phyloP scores from a whole-genome alignment of 2,329 filamentous ascomycete genomes.

The Paramyrothecium sp. region DNA sequence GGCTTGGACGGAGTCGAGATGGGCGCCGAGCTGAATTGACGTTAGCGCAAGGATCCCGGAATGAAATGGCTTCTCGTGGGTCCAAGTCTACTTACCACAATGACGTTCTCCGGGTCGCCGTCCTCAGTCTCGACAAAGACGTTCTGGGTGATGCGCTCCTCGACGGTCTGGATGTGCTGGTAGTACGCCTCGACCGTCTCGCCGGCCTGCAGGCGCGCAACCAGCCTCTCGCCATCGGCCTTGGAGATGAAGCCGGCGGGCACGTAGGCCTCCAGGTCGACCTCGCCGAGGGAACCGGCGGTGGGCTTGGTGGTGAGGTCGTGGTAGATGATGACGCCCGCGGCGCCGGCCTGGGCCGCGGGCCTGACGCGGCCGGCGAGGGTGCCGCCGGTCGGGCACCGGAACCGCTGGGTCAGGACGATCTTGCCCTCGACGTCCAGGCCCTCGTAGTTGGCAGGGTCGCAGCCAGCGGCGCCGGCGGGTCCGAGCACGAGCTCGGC shows the following conservation, averaged over 20 bases:
- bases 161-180: conserved; percentile 17
- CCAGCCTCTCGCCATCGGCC: conserved; percentile 38
- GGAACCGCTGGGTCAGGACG: conserved; percentile 18
- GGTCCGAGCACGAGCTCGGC: conserved; percentile 16
- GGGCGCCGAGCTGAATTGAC: not conserved
- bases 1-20: conserved; percentile 3
- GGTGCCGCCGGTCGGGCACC: conserved; percentile 19
- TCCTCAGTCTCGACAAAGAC: conserved; percentile 15
- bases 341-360: conserved; percentile 14
- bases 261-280: conserved; percentile 13
- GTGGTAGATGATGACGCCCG: conserved; percentile 17
- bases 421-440: conserved; percentile 22
- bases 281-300: conserved; percentile 17
- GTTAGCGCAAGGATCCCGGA: not conserved
- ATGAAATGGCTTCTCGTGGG: not conserved
- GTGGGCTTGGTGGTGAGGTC: conserved; percentile 15
- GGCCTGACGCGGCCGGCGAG: conserved; percentile 17
- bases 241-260: conserved; percentile 19
- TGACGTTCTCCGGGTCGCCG: conserved; percentile 15
- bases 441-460: conserved; percentile 12
- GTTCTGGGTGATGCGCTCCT: conserved; percentile 18
- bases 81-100: not conserved
- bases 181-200: conserved; percentile 24
- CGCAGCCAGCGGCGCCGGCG: conserved; percentile 17
- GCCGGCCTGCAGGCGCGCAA: conserved; percentile 34